Evolutionary conservation across 2,329 filamentous ascomycete genomes (phyloP).

Genomic region (Ascochyta clinopodiicola): DNA sequence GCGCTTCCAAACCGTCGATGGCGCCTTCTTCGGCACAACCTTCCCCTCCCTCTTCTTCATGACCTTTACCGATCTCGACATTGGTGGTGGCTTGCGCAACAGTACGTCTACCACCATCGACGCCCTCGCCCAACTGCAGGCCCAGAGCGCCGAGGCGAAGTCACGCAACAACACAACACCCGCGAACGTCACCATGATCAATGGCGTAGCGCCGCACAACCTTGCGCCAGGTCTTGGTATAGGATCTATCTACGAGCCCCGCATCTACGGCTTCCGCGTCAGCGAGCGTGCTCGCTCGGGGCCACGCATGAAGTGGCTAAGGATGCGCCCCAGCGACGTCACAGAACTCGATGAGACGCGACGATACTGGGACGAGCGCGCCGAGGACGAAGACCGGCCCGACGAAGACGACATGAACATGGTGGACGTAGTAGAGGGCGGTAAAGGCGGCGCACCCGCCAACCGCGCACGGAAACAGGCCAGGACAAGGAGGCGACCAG

Average conservation of each 20-base stretch:
- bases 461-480: slow-evolving; percentile 49
- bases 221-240: slow-evolving; percentile 85
- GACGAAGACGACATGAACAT: slow-evolving; percentile 50
- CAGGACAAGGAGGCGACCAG: slow-evolving; percentile 44
- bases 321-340: slow-evolving; percentile 80
- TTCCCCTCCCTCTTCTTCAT: slow-evolving; percentile 98
- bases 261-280: slow-evolving; percentile 95
- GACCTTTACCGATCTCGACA: slow-evolving; percentile 95
- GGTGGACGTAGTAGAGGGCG: slow-evolving; percentile 45
- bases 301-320: slow-evolving; percentile 95
- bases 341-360: slow-evolving; percentile 79
- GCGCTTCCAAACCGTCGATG: slow-evolving; percentile 95
- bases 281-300: slow-evolving; percentile 88
- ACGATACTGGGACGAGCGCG: slow-evolving; percentile 52
- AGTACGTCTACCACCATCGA: slow-evolving; percentile 43
- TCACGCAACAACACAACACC: slow-evolving; percentile 44
- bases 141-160: slow-evolving; percentile 43
- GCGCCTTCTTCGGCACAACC: slow-evolving; percentile 96
- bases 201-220: slow-evolving; percentile 86
- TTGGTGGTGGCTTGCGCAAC: slow-evolving; percentile 74
- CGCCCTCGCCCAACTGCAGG: slow-evolving; percentile 45
- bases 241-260: slow-evolving; percentile 88
- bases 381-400: slow-evolving; percentile 51
- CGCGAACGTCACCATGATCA: slow-evolving; percentile 61
- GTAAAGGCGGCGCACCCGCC: slow-evolving; percentile 30